Evolutionary conservation across 2,329 filamentous ascomycete species (phyloP), one percentile per base, ranked within the genome.

Genomic region (Penicillium griseofulvum): DNA sequence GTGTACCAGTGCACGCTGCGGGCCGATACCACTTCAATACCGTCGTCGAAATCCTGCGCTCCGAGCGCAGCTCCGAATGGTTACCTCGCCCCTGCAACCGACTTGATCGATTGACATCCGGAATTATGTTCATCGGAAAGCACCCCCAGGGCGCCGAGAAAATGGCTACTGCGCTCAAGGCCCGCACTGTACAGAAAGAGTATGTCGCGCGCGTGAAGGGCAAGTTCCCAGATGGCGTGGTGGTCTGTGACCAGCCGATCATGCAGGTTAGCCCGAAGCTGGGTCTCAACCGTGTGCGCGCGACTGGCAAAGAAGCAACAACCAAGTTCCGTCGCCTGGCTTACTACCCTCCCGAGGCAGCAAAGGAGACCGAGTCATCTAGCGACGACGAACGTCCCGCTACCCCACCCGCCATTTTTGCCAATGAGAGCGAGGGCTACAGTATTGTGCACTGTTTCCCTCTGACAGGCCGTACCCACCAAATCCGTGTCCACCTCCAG

Each of bases 81-180:
- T 80, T 85, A 55, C 85, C 86, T 0, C 72, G 86, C 52, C 86
- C 94, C 0, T 97, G 93, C 76, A 96, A 99, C 68, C 82, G 94
- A n/a, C 83, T 99, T 28, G 94, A 99, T 71, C 82, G 94, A 49
- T 78, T 99, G 65, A 99, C 94, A 0, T 96, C 91, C 65, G 94
- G 94, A 46, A 89, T 99, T 70, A 97, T 99, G 93, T 99, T 99
- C 73, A 87, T 99, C 65, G 94, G 88, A 28, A 99, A 99, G 76
- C 86, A 90, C 60, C 81, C 87, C 36, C 84, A 86, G 66, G 90
- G 89, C 0, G 93, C 94, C 0, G 90, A 93, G 61, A 80, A 81
- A 31, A 82, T 99, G 63, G 86, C 87, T 52, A 77, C 81, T 39
- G 89, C 96, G 72, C 90, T 99, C 55, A 83, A 86, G 62, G 83